These are phyloP conservation scores for Phytophthora chlamydospora DNA, from an alignment of 352 stramenopile genomes.

Conservation along the genomic window DNA sequence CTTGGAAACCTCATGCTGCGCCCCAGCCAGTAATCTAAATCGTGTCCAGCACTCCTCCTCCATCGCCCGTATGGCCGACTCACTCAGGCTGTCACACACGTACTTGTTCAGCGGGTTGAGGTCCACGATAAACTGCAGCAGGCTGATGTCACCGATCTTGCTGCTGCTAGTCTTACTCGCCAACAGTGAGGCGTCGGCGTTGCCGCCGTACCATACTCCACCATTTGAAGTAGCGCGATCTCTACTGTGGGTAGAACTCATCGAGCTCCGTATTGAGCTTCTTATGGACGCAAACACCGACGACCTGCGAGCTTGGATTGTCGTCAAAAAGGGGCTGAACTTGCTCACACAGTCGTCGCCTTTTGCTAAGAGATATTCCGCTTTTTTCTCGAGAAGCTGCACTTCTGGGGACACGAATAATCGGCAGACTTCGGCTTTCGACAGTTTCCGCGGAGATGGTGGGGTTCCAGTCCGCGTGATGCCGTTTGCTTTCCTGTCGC, in stretches of 20 bases:
- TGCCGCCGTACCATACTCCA: constrained; percentile 14
- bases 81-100: constrained; percentile 41
- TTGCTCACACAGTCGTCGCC: constrained; percentile 48
- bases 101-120: constrained; percentile 54
- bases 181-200: constrained; percentile 6
- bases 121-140: constrained; percentile 53
- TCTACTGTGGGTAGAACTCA: constrained; percentile 37
- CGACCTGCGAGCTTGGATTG: constrained; percentile 6
- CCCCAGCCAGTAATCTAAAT: constrained; percentile 49
- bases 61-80: constrained; percentile 42
- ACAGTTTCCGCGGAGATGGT: not conserved
- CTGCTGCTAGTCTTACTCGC: not conserved
- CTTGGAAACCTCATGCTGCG: constrained; percentile 35
- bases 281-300: constrained; percentile 41
- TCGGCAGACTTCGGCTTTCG: constrained; percentile 14
- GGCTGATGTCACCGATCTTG: constrained; percentile 10
- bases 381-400: constrained; percentile 59
- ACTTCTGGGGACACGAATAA: constrained; percentile 48
- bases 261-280: constrained; percentile 25
- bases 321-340: constrained; percentile 16
- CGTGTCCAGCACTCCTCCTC: constrained; percentile 70
- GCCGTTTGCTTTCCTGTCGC: constrained; percentile 2
- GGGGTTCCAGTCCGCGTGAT: not conserved
- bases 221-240: constrained; percentile 41
- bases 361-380: constrained; percentile 49